A percentile compares a stretch with the other conserved stretches of the same genome.
phyloP scores from a whole-genome alignment of 2,329 filamentous ascomycete species.

The Rhexocercosporidium sp. region DNA sequence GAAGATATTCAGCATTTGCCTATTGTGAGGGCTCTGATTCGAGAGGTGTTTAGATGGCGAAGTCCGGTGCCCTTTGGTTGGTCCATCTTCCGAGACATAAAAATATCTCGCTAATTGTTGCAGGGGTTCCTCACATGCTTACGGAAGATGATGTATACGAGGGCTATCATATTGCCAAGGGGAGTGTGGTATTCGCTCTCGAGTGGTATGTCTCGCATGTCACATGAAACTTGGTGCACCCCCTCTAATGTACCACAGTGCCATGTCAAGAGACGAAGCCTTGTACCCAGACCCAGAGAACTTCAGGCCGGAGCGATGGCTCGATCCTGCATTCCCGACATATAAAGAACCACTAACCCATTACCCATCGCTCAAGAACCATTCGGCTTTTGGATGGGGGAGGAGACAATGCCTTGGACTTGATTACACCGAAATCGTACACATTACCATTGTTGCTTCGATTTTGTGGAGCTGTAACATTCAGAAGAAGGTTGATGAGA shows the following conservation, averaged over 20 bases:
- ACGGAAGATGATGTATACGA: slow-evolving; percentile 59
- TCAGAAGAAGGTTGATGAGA: slow-evolving; percentile 16
- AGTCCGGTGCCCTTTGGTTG: slow-evolving; percentile 38
- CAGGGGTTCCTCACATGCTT: slow-evolving; percentile 59
- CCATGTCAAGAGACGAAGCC: slow-evolving; percentile 39
- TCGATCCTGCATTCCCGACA: slow-evolving; percentile 42
- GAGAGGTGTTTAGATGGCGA: slow-evolving; percentile 52
- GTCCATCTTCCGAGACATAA: neutral
- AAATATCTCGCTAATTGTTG: slow-evolving; percentile 51
- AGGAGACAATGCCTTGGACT: slow-evolving; percentile 56
- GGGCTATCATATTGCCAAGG: slow-evolving; percentile 22
- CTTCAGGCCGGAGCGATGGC: slow-evolving; percentile 53
- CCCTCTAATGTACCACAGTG: slow-evolving; percentile 11
- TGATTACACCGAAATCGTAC: slow-evolving; percentile 49
- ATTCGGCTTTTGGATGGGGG: slow-evolving; percentile 56
- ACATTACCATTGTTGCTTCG: slow-evolving; percentile 13
- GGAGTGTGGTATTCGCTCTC: slow-evolving; percentile 44
- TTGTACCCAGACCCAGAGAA: slow-evolving; percentile 48
- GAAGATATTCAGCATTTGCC: slow-evolving; percentile 50
- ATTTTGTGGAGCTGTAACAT: slow-evolving; percentile 26
- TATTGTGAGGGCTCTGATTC: slow-evolving; percentile 51
- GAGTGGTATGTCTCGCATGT: slow-evolving; percentile 16
- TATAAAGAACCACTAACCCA: slow-evolving; percentile 51
- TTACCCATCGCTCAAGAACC: slow-evolving; percentile 65
- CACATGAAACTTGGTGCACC: neutral